Evolutionary conservation across 2,329 filamentous ascomycete species (phyloP).

Genomic region (Penicillium sp.): DNA sequence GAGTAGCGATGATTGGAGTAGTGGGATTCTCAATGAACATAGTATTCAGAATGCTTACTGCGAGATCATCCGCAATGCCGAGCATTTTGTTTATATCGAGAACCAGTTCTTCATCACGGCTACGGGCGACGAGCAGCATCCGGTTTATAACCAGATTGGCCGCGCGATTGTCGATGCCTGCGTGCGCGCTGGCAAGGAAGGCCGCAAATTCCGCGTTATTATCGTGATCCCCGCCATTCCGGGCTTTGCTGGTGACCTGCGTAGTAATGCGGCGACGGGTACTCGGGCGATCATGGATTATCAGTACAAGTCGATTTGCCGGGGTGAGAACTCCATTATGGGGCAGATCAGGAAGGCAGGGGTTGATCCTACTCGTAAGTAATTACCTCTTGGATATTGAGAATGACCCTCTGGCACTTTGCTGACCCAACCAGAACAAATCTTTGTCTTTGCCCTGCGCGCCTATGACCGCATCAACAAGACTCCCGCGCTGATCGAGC

Average conservation of each 20-base stretch:
- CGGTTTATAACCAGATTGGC: conserved; percentile 87
- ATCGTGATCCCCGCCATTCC: conserved; percentile 89
- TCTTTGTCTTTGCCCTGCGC: conserved; percentile 93
- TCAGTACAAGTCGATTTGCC: conserved; percentile 93
- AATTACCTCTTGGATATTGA: too few species aligned
- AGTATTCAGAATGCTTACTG: conserved; percentile 86
- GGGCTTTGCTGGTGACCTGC: conserved; percentile 89
- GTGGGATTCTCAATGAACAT: conserved; percentile 80
- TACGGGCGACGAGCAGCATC: conserved; percentile 83
- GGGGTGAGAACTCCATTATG: conserved; percentile 89
- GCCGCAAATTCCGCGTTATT: conserved; percentile 87
- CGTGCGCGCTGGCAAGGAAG: conserved; percentile 77
- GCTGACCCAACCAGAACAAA: too few species aligned
- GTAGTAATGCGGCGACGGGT: conserved; percentile 79
- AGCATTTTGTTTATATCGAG: conserved; percentile 97
- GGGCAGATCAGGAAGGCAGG: conserved; percentile 74
- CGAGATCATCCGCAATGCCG: conserved; percentile 81
- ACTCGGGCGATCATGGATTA: conserved; percentile 98
- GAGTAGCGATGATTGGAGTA: conserved; percentile 91
- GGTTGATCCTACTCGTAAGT: conserved; percentile 66
- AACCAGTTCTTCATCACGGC: conserved; percentile 99
- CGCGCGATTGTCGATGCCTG: conserved; percentile 88
- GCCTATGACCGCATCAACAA: conserved; percentile 92
- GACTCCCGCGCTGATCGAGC: conserved; percentile 71
- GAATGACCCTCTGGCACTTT: too few species aligned